Percentiles rank a stretch among this genome's conserved stretches.
These are phyloP conservation scores for Apiotrichum gamsii DNA, from an alignment of 1,284 basidiomycete genomes.

Conservation along the genomic window DNA sequence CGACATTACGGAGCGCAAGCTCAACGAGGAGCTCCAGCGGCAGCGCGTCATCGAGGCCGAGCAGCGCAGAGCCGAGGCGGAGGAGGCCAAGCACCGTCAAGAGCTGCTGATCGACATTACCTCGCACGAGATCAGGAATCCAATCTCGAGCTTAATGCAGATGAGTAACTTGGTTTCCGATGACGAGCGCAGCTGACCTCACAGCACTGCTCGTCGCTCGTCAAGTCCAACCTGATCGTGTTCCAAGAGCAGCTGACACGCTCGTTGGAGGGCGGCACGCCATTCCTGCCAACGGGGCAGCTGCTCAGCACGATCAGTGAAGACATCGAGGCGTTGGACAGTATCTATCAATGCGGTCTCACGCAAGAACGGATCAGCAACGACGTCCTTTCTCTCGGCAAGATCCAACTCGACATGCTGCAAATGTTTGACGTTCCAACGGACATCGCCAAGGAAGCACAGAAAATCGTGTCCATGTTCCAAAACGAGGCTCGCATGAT, in stretches of 20 bases:
- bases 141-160: conserved; percentile 21
- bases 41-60: conserved; percentile 40
- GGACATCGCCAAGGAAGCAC: conserved; percentile 25
- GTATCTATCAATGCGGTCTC: conserved; percentile 29
- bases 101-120: conserved; percentile 46
- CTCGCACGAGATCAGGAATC: conserved; percentile 40
- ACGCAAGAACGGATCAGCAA: conserved; percentile 45
- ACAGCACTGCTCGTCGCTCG: conserved; percentile 33
- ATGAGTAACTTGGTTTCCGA: background rate
- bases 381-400: conserved; percentile 43
- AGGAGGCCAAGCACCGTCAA: conserved; percentile 43
- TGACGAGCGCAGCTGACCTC: background rate
- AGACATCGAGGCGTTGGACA: conserved; percentile 19
- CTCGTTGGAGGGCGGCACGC: background rate
- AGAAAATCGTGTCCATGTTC: conserved; percentile 32
- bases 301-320: conserved; percentile 14
- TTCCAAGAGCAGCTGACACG: conserved; percentile 32
- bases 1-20: conserved; percentile 43
- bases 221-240: conserved; percentile 39
- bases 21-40: conserved; percentile 37
- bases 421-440: conserved; percentile 26
- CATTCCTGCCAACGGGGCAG: conserved; percentile 11
- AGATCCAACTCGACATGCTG: conserved; percentile 35
- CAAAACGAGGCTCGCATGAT: conserved; percentile 40
- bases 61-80: conserved; percentile 39